Conservation (phyloP, 2,329 filamentous ascomycete species). For the Aspergillus sp. region DNA sequence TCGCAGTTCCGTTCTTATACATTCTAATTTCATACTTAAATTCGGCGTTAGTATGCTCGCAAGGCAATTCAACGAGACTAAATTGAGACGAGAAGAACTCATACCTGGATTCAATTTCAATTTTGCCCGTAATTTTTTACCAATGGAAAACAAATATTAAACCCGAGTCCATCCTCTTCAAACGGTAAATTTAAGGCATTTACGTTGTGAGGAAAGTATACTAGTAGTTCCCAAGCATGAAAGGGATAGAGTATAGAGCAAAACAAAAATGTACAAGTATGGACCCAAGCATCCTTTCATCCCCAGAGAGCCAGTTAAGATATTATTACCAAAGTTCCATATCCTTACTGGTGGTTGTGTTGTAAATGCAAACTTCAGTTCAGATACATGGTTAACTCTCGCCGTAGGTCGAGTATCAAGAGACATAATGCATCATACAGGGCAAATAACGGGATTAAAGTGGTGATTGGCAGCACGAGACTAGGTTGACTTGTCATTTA, state of each 20-base stretch:
- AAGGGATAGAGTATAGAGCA: no score
- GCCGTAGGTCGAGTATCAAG: not conserved
- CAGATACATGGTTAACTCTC: not conserved
- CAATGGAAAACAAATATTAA: no score
- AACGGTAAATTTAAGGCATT: no score
- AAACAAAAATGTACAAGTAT: no score
- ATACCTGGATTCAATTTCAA: not conserved
- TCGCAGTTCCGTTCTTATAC: not conserved
- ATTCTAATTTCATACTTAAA: not conserved
- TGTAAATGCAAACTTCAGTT: not conserved
- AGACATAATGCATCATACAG: not conserved
- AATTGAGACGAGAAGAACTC: not conserved
- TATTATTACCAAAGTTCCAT: no score
- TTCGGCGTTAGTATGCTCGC: not conserved
- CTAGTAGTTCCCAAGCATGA: no score
- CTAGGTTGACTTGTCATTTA: not conserved
- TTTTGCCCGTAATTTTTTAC: no score
- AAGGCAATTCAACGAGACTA: not conserved
- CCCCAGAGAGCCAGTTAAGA: no score
- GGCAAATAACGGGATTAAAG: not conserved
- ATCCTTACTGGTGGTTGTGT: not conserved
- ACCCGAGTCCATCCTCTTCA: no score
- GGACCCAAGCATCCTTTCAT: no score
- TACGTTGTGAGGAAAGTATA: no score
- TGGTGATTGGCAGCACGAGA: not conserved